Conservation (phyloP, 768 basidiomycete species). For the Termitomyces sp. region DNA sequence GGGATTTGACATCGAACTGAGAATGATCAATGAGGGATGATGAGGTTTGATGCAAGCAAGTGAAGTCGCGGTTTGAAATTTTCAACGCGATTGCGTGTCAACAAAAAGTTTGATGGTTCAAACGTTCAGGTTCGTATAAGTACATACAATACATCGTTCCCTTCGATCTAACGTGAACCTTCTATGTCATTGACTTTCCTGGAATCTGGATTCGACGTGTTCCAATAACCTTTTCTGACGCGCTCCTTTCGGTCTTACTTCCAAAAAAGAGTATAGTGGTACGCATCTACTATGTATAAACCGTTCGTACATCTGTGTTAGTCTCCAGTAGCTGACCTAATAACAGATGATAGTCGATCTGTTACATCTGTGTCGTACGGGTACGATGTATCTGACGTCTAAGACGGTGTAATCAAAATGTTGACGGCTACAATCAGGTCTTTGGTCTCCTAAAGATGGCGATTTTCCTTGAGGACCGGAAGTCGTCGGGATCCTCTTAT, state of each 20-base stretch:
- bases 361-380: neutral
- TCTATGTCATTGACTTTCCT: neutral
- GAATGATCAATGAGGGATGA: neutral
- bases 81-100: neutral
- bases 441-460: neutral
- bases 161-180: neutral
- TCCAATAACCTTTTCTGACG: neutral
- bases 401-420: neutral
- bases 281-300: no score
- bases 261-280: neutral
- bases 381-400: neutral
- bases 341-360: no score
- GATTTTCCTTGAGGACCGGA: neutral
- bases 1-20: constrained; percentile 29
- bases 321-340: no score
- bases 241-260: neutral
- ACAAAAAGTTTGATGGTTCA: neutral
- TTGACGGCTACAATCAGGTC: neutral
- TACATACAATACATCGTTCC: neutral
- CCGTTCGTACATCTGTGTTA: neutral
- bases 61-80: neutral
- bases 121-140: no score
- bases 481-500: neutral
- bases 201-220: neutral
- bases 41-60: neutral